These are phyloP conservation scores for Thraustochytrium sp. DNA, from an alignment of 352 stramenopile species.

Conservation along the genomic window DNA sequence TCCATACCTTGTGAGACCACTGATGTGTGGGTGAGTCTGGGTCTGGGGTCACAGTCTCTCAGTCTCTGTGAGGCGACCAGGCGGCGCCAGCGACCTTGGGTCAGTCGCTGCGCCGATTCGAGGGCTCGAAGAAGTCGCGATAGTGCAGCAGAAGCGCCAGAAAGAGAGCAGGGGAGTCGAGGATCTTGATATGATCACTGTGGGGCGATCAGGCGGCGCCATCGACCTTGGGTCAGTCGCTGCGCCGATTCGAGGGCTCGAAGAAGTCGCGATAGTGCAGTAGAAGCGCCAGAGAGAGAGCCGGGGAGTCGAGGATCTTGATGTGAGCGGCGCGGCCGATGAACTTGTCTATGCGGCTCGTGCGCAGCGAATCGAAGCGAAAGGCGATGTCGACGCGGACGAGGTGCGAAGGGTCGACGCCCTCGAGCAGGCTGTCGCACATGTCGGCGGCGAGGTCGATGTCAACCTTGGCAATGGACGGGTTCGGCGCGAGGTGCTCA, in stretches of 20 bases:
- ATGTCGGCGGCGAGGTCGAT: background rate
- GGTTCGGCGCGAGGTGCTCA: background rate
- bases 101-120: background rate
- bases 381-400: conserved; percentile 11
- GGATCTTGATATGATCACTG: conserved; percentile 23
- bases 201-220: too few species aligned
- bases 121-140: background rate
- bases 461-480: background rate
- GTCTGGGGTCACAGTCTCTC: too few species aligned
- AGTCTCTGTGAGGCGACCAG: too few species aligned
- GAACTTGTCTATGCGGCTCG: conserved; percentile 24
- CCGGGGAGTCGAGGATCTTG: conserved; percentile 12
- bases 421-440: background rate
- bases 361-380: conserved; percentile 10
- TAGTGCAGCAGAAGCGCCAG: background rate
- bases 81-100: too few species aligned
- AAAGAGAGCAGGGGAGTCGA: conserved; percentile 8
- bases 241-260: background rate
- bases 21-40: too few species aligned
- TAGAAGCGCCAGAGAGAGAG: conserved; percentile 3
- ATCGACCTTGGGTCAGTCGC: background rate
- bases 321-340: conserved; percentile 33
- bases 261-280: conserved; percentile 3
- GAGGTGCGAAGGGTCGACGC: background rate
- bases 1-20: too few species aligned